A percentile compares a stretch with the other conserved stretches of the same genome.
Evolutionary conservation across 192 early-diverging fungal species (phyloP).

Genomic region (Spinellus fusiger): DNA sequence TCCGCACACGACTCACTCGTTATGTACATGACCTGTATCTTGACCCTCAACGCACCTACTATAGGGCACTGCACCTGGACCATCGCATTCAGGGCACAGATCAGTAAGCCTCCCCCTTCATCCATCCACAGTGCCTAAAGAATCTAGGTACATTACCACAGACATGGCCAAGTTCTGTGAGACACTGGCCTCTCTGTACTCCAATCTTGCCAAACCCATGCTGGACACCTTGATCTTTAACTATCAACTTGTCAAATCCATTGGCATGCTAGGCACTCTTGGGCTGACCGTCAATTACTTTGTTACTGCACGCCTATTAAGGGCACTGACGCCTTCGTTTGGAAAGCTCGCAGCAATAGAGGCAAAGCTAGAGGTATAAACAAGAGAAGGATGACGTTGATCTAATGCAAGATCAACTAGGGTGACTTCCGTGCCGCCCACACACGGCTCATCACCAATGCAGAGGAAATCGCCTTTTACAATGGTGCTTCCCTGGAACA

Average conservation of each 20-base stretch:
- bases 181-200: conserved; percentile 86
- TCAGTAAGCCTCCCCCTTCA: conserved; percentile 45
- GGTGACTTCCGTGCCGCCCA: conserved; percentile 94
- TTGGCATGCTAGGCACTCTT: conserved; percentile 80
- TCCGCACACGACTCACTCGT: conserved; percentile 81
- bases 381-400: background rate
- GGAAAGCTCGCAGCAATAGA: conserved; percentile 90
- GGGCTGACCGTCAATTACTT: conserved; percentile 78
- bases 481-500: conserved; percentile 85
- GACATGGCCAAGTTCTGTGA: conserved; percentile 92
- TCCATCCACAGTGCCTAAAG: background rate
- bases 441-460: conserved; percentile 90
- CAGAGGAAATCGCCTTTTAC: conserved; percentile 95
- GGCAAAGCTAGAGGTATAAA: conserved; percentile 65
- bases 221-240: conserved; percentile 94
- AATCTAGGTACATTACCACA: conserved; percentile 60
- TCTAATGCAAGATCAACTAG: conserved; percentile 17
- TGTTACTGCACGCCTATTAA: conserved; percentile 66
- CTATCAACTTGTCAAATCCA: conserved; percentile 78
- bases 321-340: conserved; percentile 86
- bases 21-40: conserved; percentile 85
- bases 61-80: conserved; percentile 87
- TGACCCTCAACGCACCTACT: conserved; percentile 76
- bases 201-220: conserved; percentile 91
- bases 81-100: conserved; percentile 83